Evolutionary conservation across 371 early-diverging fungal genomes (phyloP).

Genomic region (Chytridium lagenaria): DNA sequence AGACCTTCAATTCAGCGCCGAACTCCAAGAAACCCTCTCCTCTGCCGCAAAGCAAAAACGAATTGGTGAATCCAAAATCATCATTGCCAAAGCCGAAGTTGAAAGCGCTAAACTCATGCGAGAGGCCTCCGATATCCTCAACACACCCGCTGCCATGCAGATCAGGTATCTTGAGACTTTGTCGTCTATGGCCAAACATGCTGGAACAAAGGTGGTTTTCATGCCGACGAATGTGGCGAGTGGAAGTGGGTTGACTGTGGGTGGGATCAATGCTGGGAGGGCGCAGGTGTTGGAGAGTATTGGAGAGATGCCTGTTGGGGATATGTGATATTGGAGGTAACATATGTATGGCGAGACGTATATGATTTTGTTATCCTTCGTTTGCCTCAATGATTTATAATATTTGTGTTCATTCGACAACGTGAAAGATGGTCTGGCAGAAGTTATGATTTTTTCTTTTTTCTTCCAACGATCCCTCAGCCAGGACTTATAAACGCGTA

Average conservation of each 20-base stretch:
- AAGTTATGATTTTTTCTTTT: too few species aligned
- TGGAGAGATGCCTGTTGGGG: too few species aligned
- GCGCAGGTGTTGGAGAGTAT: constrained; percentile 14
- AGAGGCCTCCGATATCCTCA: constrained; percentile 70
- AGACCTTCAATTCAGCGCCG: constrained; percentile 76
- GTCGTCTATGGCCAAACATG: constrained; percentile 67
- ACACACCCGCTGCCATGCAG: constrained; percentile 71
- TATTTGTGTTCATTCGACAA: too few species aligned
- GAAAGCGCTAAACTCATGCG: constrained; percentile 92
- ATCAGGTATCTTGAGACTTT: constrained; percentile 82
- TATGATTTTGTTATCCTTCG: too few species aligned
- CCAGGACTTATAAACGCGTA: too few species aligned
- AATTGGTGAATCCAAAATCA: constrained; percentile 87
- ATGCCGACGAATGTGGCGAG: constrained; percentile 53
- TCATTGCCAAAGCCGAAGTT: constrained; percentile 89
- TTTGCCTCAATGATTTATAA: too few species aligned
- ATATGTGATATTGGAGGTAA: too few species aligned
- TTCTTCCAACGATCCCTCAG: too few species aligned
- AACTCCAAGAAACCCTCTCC: constrained; percentile 81
- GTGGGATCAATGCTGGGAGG: background rate
- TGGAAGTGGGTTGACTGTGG: too few species aligned
- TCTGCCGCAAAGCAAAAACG: constrained; percentile 91
- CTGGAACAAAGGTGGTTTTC: constrained; percentile 72
- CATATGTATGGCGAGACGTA: too few species aligned
- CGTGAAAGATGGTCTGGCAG: too few species aligned